A percentile compares a stretch with the other conserved stretches of the same genome.
These are phyloP conservation scores for Manihot esculenta DNA, from an alignment of 441 rosid genomes.

Conservation along the genomic window DNA sequence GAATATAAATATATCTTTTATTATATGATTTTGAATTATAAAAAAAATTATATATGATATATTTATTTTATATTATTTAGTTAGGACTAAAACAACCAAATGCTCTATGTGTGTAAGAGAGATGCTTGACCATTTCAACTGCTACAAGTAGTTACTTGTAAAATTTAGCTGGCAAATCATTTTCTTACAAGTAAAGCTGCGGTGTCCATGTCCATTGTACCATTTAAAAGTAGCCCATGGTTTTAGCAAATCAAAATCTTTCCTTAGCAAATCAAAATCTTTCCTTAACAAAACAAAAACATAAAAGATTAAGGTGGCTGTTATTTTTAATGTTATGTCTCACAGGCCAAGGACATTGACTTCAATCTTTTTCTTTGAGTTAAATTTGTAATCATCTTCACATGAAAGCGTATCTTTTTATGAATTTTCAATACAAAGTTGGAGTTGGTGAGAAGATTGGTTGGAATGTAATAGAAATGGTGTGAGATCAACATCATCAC, in stretches of 20 bases:
- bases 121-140: too few species aligned
- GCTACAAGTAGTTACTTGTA: too few species aligned
- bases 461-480: conserved; percentile 17
- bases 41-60: too few species aligned
- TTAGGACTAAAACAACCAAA: too few species aligned
- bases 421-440: not conserved
- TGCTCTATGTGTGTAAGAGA: too few species aligned
- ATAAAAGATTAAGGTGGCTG: too few species aligned
- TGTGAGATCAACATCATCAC: conserved; percentile 12
- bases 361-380: not conserved
- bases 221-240: not conserved
- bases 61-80: too few species aligned
- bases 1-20: too few species aligned
- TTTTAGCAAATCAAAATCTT: too few species aligned
- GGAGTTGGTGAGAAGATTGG: conserved; percentile 16
- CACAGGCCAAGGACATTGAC: not conserved
- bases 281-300: too few species aligned
- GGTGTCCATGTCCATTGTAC: conserved; percentile 21
- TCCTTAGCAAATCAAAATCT: too few species aligned
- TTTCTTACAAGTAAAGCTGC: conserved; percentile 7
- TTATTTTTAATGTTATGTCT: not conserved
- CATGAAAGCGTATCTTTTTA: not conserved
- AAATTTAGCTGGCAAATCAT: conserved; percentile 25
- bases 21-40: too few species aligned
- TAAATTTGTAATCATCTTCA: not conserved